phyloP scores from a whole-genome alignment of 1,284 basidiomycete species.

The Cystobasidium slooffiae region DNA sequence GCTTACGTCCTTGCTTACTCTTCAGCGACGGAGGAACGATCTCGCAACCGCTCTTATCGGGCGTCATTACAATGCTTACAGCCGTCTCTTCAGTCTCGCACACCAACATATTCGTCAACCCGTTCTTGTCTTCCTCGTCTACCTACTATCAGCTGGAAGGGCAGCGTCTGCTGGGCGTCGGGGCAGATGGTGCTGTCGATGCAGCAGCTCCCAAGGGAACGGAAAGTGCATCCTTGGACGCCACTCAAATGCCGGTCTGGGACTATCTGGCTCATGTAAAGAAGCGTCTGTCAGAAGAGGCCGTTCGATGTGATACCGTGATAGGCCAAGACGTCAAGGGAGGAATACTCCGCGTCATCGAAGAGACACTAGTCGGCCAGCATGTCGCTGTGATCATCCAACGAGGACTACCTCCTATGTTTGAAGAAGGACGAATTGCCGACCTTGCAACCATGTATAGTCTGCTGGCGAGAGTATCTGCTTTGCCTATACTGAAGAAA shows the following conservation, averaged over 20 bases:
- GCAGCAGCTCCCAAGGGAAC: constrained; percentile 29
- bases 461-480: constrained; percentile 24
- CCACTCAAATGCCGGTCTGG: constrained; percentile 25
- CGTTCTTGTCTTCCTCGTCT: constrained; percentile 47
- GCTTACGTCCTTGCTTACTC: neutral
- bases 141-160: constrained; percentile 33
- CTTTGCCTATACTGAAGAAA: constrained; percentile 18
- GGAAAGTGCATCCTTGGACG: constrained; percentile 21
- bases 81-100: constrained; percentile 46
- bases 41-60: constrained; percentile 44
- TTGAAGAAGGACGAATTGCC: constrained; percentile 63
- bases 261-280: constrained; percentile 65
- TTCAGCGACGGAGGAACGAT: constrained; percentile 47
- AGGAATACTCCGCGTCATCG: constrained; percentile 41
- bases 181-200: neutral
- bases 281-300: constrained; percentile 64
- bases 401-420: constrained; percentile 44
- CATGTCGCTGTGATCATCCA: constrained; percentile 49
- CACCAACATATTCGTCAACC: constrained; percentile 46
- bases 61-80: constrained; percentile 47
- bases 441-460: constrained; percentile 33
- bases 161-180: constrained; percentile 11
- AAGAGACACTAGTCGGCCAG: constrained; percentile 47
- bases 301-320: constrained; percentile 62
- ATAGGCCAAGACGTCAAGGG: constrained; percentile 54